These are phyloP conservation scores for Monilinia vaccinii-corymbosi DNA, from an alignment of 2,329 filamentous ascomycete species.

Conservation along the genomic window DNA sequence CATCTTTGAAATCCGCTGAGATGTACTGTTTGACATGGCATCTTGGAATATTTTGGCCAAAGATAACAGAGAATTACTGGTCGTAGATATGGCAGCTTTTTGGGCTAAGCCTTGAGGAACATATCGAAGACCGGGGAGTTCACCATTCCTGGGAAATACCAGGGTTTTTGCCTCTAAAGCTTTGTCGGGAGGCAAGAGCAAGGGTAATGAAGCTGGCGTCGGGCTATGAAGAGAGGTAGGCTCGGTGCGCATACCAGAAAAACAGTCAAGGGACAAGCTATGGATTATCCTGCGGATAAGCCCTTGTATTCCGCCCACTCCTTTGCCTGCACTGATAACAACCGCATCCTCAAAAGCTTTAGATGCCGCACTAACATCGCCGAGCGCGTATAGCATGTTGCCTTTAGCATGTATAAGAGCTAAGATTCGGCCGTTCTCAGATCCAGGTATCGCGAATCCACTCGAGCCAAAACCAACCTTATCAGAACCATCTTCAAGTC, in stretches of 20 bases:
- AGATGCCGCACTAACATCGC: conserved; percentile 72
- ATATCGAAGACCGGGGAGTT: conserved; percentile 70
- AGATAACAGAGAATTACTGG: conserved; percentile 89
- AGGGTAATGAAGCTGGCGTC: conserved; percentile 35
- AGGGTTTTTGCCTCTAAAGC: conserved; percentile 75
- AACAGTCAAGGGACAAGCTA: conserved; percentile 48
- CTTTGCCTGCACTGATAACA: conserved; percentile 70
- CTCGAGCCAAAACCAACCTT: conserved; percentile 57
- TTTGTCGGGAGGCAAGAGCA: conserved; percentile 74
- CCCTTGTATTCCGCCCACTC: conserved; percentile 60
- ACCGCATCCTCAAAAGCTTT: conserved; percentile 92
- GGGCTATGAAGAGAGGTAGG: conserved; percentile 12
- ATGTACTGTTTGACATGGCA: conserved; percentile 61
- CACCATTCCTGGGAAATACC: conserved; percentile 67
- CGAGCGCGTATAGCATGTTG: conserved; percentile 92
- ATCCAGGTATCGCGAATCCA: conserved; percentile 75
- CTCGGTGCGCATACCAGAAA: conserved; percentile 30
- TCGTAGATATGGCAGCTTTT: conserved; percentile 80
- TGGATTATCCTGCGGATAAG: conserved; percentile 71
- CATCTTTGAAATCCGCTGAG: conserved; percentile 45
- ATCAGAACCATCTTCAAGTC: conserved; percentile 14
- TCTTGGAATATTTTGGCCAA: conserved; percentile 98
- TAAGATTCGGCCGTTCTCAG: conserved; percentile 85
- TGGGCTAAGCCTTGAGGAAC: conserved; percentile 62
- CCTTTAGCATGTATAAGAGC: conserved; percentile 95